Evolutionary conservation across 305 asterid genomes (phyloP), one percentile per base, ranked within the genome.

Genomic region (Fraxinus dipetala): DNA sequence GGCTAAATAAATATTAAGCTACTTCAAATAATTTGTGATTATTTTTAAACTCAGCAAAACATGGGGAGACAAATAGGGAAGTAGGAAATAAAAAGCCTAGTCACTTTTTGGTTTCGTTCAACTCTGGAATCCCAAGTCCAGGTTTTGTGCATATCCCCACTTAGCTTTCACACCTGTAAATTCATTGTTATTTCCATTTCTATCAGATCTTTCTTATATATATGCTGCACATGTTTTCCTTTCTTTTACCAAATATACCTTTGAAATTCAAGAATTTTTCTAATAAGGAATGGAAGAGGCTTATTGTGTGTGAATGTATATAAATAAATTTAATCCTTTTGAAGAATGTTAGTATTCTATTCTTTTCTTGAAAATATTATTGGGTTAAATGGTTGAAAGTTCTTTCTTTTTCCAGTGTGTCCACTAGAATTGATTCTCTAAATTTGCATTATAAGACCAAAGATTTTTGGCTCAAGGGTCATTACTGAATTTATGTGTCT

Each of bases 121-220:
- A 38, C 73, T 75, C 83, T 85, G 80, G 82, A 81, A 90, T 85
- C 89, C 82, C 86, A 80, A 59, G 43, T 78, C 84, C 78, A 88
- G 86, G 86, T 63, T 87, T 82, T 84, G 84, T 84, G 73, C 85
- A 18, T 61, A 56, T 76, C 89, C 89, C 85, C 87, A 85, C 80
- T 77, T 75, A 51, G 76, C 78, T 79, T 76, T 79, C 85, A 48
- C 85, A 81, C 81, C 90, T 36, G 79, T 75, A 77, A 79, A 40
- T 84, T 56, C 82, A 79, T 63, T 48, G 11, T 43, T 73, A 24
- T 28, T 79, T 79, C 76, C 32, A 75, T 69, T 83, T 59, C 31
- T 77, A 45, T 79, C 84, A 85, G 84, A 72, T 84, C 85, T 83
- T 79, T 51, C 80, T 79, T 61, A 5, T 48, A 34, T 59, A 43